Evolutionary conservation across 1,284 basidiomycete genomes (phyloP).

Genomic region (Phellinidium pouzarii): DNA sequence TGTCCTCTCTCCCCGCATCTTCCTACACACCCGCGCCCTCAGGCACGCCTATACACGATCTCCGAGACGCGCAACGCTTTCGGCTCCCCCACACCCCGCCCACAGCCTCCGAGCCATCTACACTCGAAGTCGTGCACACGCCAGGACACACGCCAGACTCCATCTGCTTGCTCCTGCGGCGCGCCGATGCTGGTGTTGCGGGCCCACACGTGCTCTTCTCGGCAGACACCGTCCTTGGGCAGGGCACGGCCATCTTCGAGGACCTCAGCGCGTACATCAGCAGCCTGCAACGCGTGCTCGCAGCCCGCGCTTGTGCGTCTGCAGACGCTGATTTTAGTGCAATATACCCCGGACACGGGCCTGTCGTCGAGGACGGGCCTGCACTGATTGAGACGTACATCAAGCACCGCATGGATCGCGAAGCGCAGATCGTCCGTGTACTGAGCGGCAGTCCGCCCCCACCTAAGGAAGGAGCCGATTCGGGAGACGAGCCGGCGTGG

Average conservation of each 20-base stretch:
- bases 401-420: slow-evolving; percentile 75
- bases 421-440: slow-evolving; percentile 68
- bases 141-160: slow-evolving; percentile 93
- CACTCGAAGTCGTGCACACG: slow-evolving; percentile 68
- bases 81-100: slow-evolving; percentile 33
- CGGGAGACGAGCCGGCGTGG: slow-evolving; percentile 32
- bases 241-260: slow-evolving; percentile 88
- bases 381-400: slow-evolving; percentile 69
- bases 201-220: slow-evolving; percentile 72
- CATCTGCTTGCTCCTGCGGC: slow-evolving; percentile 59
- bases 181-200: not conserved
- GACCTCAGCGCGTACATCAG: slow-evolving; percentile 72
- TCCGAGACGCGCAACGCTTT: slow-evolving; percentile 43
- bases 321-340: slow-evolving; percentile 32
- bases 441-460: slow-evolving; percentile 35
- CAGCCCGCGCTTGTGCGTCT: slow-evolving; percentile 28
- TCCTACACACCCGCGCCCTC: slow-evolving; percentile 37
- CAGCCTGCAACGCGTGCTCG: slow-evolving; percentile 59
- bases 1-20: slow-evolving; percentile 37
- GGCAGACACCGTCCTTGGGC: slow-evolving; percentile 86
- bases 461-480: not conserved
- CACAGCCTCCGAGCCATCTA: slow-evolving; percentile 12
- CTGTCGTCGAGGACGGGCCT: slow-evolving; percentile 56
- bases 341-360: slow-evolving; percentile 88
- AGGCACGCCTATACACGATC: slow-evolving; percentile 46